Base-by-base conservation (phyloP, 1,139 yeast genomes). In the Scheffersomyces parashehatae region DNA sequence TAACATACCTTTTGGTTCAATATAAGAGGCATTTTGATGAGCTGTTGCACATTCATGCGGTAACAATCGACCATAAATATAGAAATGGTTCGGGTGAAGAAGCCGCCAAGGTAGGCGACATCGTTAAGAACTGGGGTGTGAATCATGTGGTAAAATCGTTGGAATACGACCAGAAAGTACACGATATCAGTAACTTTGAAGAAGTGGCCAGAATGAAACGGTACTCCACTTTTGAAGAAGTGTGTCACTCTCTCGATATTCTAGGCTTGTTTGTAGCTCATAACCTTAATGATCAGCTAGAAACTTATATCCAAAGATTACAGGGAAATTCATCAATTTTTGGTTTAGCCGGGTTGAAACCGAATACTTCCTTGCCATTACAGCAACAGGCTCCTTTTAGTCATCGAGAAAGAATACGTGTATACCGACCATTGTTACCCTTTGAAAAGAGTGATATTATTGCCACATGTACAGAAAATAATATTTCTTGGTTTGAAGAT, bases 261-360 rank as follows among this genome's bases (percentile, higher is more conserved):
- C 35, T 57, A 0, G 56, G 70, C 29, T 48, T 87, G 9, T 60
- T 82, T 37, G 66, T 83, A 40, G 96, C 86, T 0, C 96, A 88
- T 56, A 87, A 82, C 51, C 56, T 70, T 40, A 82, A 86, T 55
- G 96, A 88, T 58, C 90, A 85, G 55, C 47, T 84, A 10, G 96
- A 88, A 55, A 85, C 95, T 0, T 81, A 79, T 51, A 52, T 84
- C 16, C 72, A 82, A 58, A 61, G 95, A 34, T 63, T 85, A 35
- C 60, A 70, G 20, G 65, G 68, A 26, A 77, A 81, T 35, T 81
- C 88, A 13, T 73, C 87, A 0, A 51, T 83, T 7, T 78, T 75
- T 57, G 95, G 95, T 0, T 65, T 85, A 11, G 67, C 59, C 3
- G 79, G 82, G 0, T 67, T 79, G 50, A 56, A 56, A 35, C 40